Evolutionary conservation across 352 stramenopile genomes (phyloP), one percentile per base, ranked within the genome.

Genomic region (Phytopythium boreale): DNA sequence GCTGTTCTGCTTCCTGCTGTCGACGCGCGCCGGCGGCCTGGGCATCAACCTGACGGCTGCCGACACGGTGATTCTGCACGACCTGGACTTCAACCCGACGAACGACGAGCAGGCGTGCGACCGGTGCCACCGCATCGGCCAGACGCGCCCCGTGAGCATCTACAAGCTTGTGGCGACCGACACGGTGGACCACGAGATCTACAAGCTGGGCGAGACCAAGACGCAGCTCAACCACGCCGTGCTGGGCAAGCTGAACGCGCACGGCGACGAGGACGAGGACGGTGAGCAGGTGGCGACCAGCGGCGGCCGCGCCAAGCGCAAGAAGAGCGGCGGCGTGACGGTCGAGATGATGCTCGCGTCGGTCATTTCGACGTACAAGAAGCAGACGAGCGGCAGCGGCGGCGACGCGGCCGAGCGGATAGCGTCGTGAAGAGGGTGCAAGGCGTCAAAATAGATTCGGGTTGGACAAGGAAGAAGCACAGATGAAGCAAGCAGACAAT

Each of bases 41-140:
- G 97, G 97, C 61, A 99, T 99, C 72, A 99, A 99, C 76, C 76
- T 99, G 49, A 98, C 95, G 14, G 87, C 90, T 15, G 94, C 95
- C 22, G 87, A 95, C 67, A 94, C 85, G 0, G 88, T 96, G n/a
- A 93, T 96, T 61, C 65, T 96, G 39, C 88, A 95, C 41, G 88
- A 96, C 61, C 44, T 95, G 36, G 88, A 96, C 56, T 96, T 95
- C 67, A 96, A 96, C 56, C 88, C 88, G 12, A 93, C 84, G 10
- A 77, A 86, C 27, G 88, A 96, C 51, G 85, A 91, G 52, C 87
- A 97, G 63, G 90, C 90, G 7, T 92, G 90, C 50, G 91, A 97
- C 64, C 86, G 91, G 37, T 96, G 89, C 41, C 91, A 97, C 41
- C 89, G 91, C 41, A 96, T 97, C 61, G 91, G 91, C 1, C 91